Evolutionary conservation across 768 basidiomycete genomes (phyloP).

Genomic region (Mycena metata): DNA sequence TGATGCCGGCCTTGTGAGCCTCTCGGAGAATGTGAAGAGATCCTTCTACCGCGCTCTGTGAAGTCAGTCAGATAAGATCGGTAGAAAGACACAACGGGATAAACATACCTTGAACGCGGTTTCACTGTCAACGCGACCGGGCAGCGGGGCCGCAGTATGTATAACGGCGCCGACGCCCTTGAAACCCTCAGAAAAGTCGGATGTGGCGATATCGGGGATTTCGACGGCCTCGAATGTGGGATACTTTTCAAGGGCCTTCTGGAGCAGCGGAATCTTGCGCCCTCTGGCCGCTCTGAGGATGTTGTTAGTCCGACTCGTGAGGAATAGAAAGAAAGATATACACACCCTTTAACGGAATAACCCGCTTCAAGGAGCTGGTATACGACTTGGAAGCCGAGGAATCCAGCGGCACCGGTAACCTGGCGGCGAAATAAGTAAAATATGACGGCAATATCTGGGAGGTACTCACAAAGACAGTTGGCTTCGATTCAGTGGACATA

Average conservation of each 20-base stretch:
- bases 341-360: constrained; percentile 37
- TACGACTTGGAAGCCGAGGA: constrained; percentile 39
- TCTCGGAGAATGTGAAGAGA: constrained; percentile 46
- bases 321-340: not conserved
- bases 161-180: constrained; percentile 15
- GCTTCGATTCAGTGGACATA: constrained; percentile 37
- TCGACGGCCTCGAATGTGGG: constrained; percentile 37
- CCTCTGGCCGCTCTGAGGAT: constrained; percentile 35
- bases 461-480: constrained; percentile 29
- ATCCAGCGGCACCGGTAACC: constrained; percentile 25
- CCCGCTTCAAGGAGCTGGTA: constrained; percentile 34
- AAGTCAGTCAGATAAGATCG: not conserved
- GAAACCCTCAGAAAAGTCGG: constrained; percentile 25
- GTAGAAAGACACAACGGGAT: not conserved
- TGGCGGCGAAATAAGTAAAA: not conserved
- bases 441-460: not conserved
- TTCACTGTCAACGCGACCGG: constrained; percentile 23
- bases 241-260: constrained; percentile 34
- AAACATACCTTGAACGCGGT: constrained; percentile 22
- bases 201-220: constrained; percentile 34
- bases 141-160: constrained; percentile 22
- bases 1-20: constrained; percentile 42
- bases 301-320: not conserved
- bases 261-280: constrained; percentile 31
- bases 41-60: constrained; percentile 44